phyloP scores from a whole-genome alignment of 805 yeast genomes.

The Candida adriatica region DNA sequence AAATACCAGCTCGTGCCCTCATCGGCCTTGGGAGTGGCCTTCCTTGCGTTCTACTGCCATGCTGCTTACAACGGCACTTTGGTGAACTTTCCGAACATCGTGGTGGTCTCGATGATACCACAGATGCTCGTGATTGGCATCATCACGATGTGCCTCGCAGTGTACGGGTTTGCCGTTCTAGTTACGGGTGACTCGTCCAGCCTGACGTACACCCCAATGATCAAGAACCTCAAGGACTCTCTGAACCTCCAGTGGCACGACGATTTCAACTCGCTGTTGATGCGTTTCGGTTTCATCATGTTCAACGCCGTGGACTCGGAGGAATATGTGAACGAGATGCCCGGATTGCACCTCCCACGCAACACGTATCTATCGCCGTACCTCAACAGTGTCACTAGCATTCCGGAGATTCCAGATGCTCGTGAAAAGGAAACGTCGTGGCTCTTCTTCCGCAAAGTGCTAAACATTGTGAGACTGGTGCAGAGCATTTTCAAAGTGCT shows the following conservation, averaged over 20 bases:
- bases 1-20: constrained; percentile 59
- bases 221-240: constrained; percentile 32
- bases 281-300: constrained; percentile 55
- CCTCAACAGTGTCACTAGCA: constrained; percentile 20
- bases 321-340: constrained; percentile 55
- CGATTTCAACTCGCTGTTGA: constrained; percentile 59
- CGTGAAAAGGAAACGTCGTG: constrained; percentile 2
- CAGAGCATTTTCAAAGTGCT: background rate
- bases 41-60: constrained; percentile 40
- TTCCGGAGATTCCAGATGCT: constrained; percentile 13
- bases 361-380: constrained; percentile 39
- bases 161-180: constrained; percentile 52
- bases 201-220: constrained; percentile 29
- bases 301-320: constrained; percentile 62
- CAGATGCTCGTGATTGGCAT: constrained; percentile 50
- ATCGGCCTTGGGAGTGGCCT: constrained; percentile 46
- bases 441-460: constrained; percentile 9
- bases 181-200: constrained; percentile 39
- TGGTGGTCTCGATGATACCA: constrained; percentile 57
- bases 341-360: constrained; percentile 39
- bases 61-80: constrained; percentile 35
- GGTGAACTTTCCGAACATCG: constrained; percentile 45
- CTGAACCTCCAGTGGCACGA: constrained; percentile 37
- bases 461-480: constrained; percentile 2
- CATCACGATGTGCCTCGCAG: constrained; percentile 41